Evolutionary conservation across 1,284 basidiomycete species (phyloP).

Genomic region (Sporisorium iseilematis-ciliati): DNA sequence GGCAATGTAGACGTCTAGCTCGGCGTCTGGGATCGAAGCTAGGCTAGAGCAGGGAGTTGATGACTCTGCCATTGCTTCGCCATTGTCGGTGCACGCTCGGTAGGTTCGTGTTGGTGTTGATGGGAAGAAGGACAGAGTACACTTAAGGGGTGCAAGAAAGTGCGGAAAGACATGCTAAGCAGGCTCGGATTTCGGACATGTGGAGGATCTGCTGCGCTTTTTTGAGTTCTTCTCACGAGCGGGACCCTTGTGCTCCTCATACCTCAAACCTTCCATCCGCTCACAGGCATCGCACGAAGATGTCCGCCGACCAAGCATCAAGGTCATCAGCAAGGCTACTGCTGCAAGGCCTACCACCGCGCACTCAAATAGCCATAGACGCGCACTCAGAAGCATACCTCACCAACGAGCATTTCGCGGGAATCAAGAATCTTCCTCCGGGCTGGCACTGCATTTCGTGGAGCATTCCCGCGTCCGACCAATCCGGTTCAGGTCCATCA

Average conservation of each 20-base stretch:
- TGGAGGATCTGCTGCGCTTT: slow-evolving; percentile 7
- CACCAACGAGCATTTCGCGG: slow-evolving; percentile 37
- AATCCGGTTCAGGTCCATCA: not conserved
- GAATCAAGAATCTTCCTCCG: slow-evolving; percentile 37
- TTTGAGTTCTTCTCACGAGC: not conserved
- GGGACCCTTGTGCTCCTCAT: not conserved
- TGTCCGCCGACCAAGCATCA: not conserved
- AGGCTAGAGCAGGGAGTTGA: not conserved
- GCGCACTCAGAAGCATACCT: slow-evolving; percentile 30
- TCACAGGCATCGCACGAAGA: not conserved
- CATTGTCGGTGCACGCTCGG: not conserved
- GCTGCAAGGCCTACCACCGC: slow-evolving; percentile 26
- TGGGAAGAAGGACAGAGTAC: not conserved
- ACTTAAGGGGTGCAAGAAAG: no score
- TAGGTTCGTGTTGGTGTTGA: not conserved
- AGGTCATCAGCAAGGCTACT: slow-evolving; percentile 9
- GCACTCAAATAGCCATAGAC: slow-evolving; percentile 36
- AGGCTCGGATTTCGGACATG: slow-evolving; percentile 16
- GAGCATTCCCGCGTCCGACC: slow-evolving; percentile 13
- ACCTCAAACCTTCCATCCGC: not conserved
- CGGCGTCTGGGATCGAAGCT: slow-evolving; percentile 20
- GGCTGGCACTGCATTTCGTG: slow-evolving; percentile 53
- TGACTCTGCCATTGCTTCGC: not conserved
- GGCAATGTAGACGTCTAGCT: slow-evolving; percentile 52
- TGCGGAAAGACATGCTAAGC: not conserved